These are phyloP conservation scores for Rhododendron williamsianum DNA, from an alignment of 148 eudicot species.

Conservation along the genomic window DNA sequence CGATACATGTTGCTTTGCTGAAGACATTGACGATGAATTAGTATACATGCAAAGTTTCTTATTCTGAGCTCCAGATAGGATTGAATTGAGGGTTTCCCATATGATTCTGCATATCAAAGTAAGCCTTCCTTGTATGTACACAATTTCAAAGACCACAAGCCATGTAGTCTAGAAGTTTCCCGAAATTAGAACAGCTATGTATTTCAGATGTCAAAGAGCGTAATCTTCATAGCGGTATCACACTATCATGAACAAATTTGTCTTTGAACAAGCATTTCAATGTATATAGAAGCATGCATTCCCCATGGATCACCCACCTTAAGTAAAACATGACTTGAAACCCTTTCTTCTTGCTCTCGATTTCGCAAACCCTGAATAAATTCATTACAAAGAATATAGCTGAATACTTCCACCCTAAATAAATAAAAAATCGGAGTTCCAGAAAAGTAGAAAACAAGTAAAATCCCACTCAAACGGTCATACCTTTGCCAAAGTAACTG, in stretches of 20 bases:
- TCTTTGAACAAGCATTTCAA: not conserved
- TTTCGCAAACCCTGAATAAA: constrained; percentile 69
- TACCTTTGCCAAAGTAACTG: constrained; percentile 86
- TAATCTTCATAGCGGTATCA: not conserved
- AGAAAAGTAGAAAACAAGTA: not conserved
- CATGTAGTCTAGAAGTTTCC: not conserved
- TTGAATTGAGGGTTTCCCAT: not conserved
- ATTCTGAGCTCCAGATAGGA: not conserved
- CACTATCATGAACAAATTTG: not conserved
- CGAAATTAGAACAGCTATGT: not conserved
- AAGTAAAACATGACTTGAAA: constrained; percentile 73
- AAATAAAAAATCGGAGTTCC: not conserved
- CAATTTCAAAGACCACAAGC: not conserved
- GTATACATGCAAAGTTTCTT: not conserved
- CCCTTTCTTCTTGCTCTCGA: constrained; percentile 86
- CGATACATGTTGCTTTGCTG: not conserved
- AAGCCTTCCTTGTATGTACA: not conserved
- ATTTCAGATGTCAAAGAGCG: not conserved
- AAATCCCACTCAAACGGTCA: not conserved
- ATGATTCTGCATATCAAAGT: not conserved
- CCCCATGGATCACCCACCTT: constrained; percentile 43
- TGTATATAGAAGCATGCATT: not conserved
- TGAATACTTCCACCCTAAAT: not conserved
- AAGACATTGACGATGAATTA: not conserved
- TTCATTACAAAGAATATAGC: constrained; percentile 3